Conservation (phyloP, 345 rosid species). For the Populus tremula region DNA sequence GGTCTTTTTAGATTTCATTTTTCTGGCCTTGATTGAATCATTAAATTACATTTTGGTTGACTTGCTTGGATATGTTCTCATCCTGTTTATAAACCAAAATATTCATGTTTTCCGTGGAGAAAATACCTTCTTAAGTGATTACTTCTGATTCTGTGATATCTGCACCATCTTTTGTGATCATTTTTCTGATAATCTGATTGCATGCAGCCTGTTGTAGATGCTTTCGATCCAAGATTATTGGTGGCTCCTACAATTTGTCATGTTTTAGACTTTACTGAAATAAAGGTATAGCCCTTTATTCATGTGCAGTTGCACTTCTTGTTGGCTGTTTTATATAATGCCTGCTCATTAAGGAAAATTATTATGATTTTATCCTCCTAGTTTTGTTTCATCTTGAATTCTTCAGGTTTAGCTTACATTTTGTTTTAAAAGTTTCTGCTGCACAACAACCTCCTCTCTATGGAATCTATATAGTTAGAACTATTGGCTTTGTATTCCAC, state of each 20-base stretch:
- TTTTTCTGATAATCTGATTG: neutral
- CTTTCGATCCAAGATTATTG: slow-evolving; percentile 94
- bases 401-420: neutral
- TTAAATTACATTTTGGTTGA: neutral
- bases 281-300: slow-evolving; percentile 52
- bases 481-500: neutral
- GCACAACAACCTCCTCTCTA: neutral
- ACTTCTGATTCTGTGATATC: neutral
- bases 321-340: neutral
- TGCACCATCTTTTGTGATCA: neutral
- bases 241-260: slow-evolving; percentile 76
- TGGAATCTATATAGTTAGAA: neutral
- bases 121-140: neutral
- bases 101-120: neutral
- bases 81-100: neutral
- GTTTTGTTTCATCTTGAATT: neutral
- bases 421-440: neutral
- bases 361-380: neutral
- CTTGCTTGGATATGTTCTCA: neutral
- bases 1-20: slow-evolving; percentile 39
- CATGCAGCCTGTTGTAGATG: slow-evolving; percentile 94
- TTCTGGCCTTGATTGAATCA: neutral
- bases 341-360: neutral
- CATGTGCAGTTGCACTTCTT: neutral
- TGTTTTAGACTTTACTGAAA: slow-evolving; percentile 61